Evolutionary conservation across 257 asterid genomes (phyloP).

Genomic region (Ligustrum vulgare): DNA sequence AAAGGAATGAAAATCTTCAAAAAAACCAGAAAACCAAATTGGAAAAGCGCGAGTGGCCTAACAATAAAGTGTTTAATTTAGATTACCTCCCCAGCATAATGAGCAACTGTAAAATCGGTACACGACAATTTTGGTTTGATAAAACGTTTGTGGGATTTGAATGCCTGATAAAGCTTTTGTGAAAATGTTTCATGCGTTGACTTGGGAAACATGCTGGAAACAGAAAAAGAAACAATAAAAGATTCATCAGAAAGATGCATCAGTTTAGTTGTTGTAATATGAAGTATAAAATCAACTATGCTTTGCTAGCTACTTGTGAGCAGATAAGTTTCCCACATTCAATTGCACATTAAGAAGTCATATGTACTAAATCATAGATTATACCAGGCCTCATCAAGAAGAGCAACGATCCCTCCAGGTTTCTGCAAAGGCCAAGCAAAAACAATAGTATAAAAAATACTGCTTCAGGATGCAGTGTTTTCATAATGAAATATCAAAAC

Average conservation of each 20-base stretch:
- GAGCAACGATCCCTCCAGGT: conserved; percentile 96
- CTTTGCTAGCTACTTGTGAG: conserved; percentile 11
- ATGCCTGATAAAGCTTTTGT: conserved; percentile 90
- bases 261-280: conserved; percentile 8
- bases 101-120: conserved; percentile 86
- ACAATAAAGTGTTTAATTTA: conserved; percentile 21
- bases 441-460: conserved; percentile 11
- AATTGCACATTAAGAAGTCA: neutral
- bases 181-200: conserved; percentile 93
- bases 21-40: conserved; percentile 21
- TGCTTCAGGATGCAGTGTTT: conserved; percentile 29
- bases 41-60: conserved; percentile 12
- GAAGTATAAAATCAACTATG: conserved; percentile 8
- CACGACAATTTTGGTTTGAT: conserved; percentile 91
- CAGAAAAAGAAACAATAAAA: conserved; percentile 18
- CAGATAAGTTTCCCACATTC: neutral
- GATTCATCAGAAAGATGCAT: conserved; percentile 19
- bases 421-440: conserved; percentile 55
- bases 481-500: neutral
- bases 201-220: conserved; percentile 97
- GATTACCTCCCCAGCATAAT: conserved; percentile 97
- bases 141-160: conserved; percentile 80
- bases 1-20: conserved; percentile 20
- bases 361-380: neutral
- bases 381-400: conserved; percentile 97